Evolutionary conservation across 352 stramenopile species (phyloP), one percentile per base, ranked within the genome.

Genomic region (Plasmopara muralis): DNA sequence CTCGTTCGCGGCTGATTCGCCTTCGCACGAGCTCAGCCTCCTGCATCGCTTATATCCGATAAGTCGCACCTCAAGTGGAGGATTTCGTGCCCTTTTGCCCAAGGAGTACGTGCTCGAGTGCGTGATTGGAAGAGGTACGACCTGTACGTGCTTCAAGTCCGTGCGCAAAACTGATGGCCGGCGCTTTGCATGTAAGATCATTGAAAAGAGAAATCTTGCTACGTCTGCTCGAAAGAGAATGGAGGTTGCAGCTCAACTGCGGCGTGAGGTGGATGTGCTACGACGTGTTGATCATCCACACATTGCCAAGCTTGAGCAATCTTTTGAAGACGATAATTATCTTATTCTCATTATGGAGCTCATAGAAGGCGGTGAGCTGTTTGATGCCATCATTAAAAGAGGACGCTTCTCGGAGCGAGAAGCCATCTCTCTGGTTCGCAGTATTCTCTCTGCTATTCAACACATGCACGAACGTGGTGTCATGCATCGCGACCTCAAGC

Each of bases 311-410:
- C 57, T 92, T 8, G 75, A 86, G 33, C 65, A 84, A 0, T 58
- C 72, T 9, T 89, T 85, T 37, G 78, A 89, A 51, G 79, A 83
- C 47, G 74, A 86, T 30, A 68, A 69, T 20, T 86, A 73, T 54
- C 60, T 85, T 14, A 79, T 87, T 34, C 34, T 87, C 9, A 39
- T 92, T 30, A 89, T 87, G 74, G 79, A 90, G 56, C 63, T 86
- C 13, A 56, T 89, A n/a, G 72, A 84, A 34, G 82, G 79, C 10
- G 82, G 82, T 35, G 82, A 93, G 61, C 66, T 93, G 16, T 93
- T 93, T 52, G 82, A 93, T 38, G 75, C 77, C 3, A 87, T 93
- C 38, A 69, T 93, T 9, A 66, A 88, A 44, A 74, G 70, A 28
- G 79, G 76, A 2, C 63, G 67, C 1, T 83, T 87, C 39, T 65